Evolutionary conservation across 163 green algal genomes (phyloP).

Genomic region (Chlorella variabilis): DNA sequence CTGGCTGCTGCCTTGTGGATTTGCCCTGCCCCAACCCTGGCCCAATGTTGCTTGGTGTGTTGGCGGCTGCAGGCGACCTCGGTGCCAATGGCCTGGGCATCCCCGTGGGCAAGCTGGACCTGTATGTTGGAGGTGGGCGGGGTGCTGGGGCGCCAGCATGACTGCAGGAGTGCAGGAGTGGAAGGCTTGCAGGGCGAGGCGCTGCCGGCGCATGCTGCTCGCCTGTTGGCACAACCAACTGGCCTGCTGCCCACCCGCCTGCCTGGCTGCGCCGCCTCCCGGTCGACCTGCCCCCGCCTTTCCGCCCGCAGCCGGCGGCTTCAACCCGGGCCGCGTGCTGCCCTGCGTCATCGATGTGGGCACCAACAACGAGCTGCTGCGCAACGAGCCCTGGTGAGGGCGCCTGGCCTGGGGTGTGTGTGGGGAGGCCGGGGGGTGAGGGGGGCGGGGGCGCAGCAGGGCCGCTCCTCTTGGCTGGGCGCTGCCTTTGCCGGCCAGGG

Average conservation of each 20-base stretch:
- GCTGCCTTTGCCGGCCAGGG: neutral
- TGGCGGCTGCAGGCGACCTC: conserved; percentile 58
- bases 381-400: conserved; percentile 42
- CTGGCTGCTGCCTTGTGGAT: neutral
- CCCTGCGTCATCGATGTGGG: conserved; percentile 92
- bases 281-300: neutral
- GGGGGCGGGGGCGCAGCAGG: no score
- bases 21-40: neutral
- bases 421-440: no score
- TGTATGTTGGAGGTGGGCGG: conserved; percentile 70
- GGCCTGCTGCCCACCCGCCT: neutral
- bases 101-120: conserved; percentile 88
- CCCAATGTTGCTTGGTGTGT: neutral
- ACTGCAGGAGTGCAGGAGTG: no score
- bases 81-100: conserved; percentile 80
- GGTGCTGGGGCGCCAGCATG: no score
- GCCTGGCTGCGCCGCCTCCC: no score
- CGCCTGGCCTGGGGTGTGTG: no score
- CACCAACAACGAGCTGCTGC: conserved; percentile 87
- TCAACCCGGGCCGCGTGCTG: conserved; percentile 84
- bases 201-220: no score
- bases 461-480: neutral
- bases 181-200: no score
- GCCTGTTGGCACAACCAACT: no score
- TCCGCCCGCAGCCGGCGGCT: conserved; percentile 66